These are phyloP conservation scores for Paecilomyces formosus DNA, from an alignment of 2,329 filamentous ascomycete genomes.

Conservation along the genomic window DNA sequence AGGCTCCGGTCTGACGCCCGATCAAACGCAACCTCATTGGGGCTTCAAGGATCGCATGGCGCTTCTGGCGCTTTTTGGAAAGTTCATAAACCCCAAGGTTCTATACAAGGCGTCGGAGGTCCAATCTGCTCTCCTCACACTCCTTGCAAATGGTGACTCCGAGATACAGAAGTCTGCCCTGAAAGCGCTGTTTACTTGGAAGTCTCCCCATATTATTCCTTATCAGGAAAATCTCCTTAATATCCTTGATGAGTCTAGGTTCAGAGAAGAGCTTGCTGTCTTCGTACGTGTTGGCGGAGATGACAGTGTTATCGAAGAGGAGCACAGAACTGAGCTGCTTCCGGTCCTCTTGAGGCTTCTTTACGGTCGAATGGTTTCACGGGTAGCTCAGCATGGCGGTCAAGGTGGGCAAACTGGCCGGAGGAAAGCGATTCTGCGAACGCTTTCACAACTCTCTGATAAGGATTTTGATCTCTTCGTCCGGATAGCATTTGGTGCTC, in stretches of 20 bases:
- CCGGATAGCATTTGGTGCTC: slow-evolving; percentile 67
- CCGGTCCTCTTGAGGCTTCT: slow-evolving; percentile 79
- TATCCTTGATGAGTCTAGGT: slow-evolving; percentile 80
- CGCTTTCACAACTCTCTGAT: slow-evolving; percentile 68
- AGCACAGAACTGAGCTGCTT: slow-evolving; percentile 68
- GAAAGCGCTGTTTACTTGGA: slow-evolving; percentile 84
- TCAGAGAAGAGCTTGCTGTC: slow-evolving; percentile 88
- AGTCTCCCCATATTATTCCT: slow-evolving; percentile 62
- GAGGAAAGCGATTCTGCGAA: slow-evolving; percentile 64
- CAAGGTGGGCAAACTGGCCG: slow-evolving; percentile 75
- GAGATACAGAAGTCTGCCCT: slow-evolving; percentile 82
- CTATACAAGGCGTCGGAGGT: slow-evolving; percentile 73
- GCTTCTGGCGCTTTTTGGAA: slow-evolving; percentile 71
- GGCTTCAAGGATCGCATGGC: slow-evolving; percentile 67
- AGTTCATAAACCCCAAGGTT: slow-evolving; percentile 80
- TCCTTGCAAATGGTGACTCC: slow-evolving; percentile 80
- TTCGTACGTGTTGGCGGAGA: slow-evolving; percentile 67
- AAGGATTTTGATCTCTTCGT: slow-evolving; percentile 75
- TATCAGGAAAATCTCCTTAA: slow-evolving; percentile 84
- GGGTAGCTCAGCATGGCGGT: slow-evolving; percentile 67
- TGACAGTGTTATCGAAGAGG: slow-evolving; percentile 60
- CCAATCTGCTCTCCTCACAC: slow-evolving; percentile 62
- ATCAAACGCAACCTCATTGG: slow-evolving; percentile 26
- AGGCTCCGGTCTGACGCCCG: slow-evolving; percentile 11
- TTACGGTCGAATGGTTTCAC: slow-evolving; percentile 81